These are phyloP conservation scores for Penicillium cosmopolitanum DNA, from an alignment of 495 filamentous ascomycete genomes.

Conservation along the genomic window DNA sequence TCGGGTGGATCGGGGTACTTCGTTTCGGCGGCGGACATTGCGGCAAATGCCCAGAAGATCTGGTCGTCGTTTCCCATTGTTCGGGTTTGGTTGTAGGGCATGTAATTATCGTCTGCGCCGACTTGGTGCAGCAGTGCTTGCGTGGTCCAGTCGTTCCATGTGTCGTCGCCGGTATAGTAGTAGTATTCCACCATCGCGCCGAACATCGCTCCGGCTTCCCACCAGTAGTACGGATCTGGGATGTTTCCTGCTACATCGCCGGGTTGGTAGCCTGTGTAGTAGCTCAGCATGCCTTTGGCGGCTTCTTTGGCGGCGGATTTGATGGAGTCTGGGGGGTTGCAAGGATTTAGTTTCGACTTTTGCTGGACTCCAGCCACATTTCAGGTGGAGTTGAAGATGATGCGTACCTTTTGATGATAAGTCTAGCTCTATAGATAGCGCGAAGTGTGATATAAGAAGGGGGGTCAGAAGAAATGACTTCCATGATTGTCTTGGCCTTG, in stretches of 20 bases:
- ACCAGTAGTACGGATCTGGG: slow-evolving; percentile 81
- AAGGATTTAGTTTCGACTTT: too few relatives aligned
- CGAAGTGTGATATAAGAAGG: slow-evolving; percentile 12
- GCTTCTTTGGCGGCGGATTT: slow-evolving; percentile 46
- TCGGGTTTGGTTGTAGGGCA: slow-evolving; percentile 80
- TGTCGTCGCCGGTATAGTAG: slow-evolving; percentile 74
- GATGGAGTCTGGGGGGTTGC: slow-evolving; percentile 45
- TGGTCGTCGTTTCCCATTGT: slow-evolving; percentile 85
- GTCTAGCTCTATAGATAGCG: slow-evolving; percentile 25
- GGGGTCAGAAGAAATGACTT: background rate
- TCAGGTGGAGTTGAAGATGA: too few relatives aligned
- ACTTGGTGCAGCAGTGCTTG: slow-evolving; percentile 74
- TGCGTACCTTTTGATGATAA: slow-evolving; percentile 18
- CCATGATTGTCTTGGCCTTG: slow-evolving; percentile 7
- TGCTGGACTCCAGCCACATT: too few relatives aligned
- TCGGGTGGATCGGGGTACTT: slow-evolving; percentile 63
- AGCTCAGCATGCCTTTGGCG: slow-evolving; percentile 55
- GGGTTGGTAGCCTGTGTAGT: slow-evolving; percentile 73
- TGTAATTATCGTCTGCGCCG: slow-evolving; percentile 68
- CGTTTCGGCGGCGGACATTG: slow-evolving; percentile 79
- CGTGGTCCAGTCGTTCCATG: slow-evolving; percentile 69
- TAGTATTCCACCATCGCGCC: slow-evolving; percentile 81
- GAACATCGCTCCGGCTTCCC: slow-evolving; percentile 79
- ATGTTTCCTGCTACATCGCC: slow-evolving; percentile 74
- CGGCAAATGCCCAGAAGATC: slow-evolving; percentile 82